Conservation (phyloP, 2,329 filamentous ascomycete genomes). For the Fusarium tupiense region DNA sequence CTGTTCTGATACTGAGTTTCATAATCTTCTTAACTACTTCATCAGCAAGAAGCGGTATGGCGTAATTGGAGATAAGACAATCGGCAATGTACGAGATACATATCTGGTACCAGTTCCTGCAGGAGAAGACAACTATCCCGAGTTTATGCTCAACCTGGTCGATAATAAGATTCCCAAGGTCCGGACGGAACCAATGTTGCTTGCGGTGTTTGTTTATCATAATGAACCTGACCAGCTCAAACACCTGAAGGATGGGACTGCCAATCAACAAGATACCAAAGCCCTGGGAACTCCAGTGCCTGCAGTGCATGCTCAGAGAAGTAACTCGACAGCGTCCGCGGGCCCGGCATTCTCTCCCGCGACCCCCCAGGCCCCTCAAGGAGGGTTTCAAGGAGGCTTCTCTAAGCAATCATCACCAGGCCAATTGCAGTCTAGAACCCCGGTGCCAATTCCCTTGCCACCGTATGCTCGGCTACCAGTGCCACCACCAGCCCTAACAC, state of each 20-base stretch:
- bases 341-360: conserved; percentile 66
- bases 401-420: conserved; percentile 48
- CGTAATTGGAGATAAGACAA: conserved; percentile 80
- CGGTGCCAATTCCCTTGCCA: conserved; percentile 50
- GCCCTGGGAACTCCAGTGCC: conserved; percentile 48
- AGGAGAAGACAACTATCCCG: conserved; percentile 76
- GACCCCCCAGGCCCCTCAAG: conserved; percentile 50
- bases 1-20: conserved; percentile 70
- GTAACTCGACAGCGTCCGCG: conserved; percentile 55
- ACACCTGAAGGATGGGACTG: conserved; percentile 38
- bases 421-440: conserved; percentile 48
- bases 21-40: conserved; percentile 89
- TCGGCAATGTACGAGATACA: conserved; percentile 83
- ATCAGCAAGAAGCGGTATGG: conserved; percentile 83
- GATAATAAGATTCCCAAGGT: conserved; percentile 81
- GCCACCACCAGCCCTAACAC: neutral
- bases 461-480: conserved; percentile 38
- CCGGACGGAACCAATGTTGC: conserved; percentile 77
- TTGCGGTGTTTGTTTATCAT: conserved; percentile 87
- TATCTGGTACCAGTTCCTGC: conserved; percentile 88
- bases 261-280: conserved; percentile 19
- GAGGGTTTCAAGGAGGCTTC: conserved; percentile 46
- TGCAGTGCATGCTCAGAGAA: conserved; percentile 51
- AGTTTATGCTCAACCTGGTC: conserved; percentile 89
- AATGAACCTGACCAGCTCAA: conserved; percentile 59